Evolutionary conservation across 139 green algal species (phyloP).

Genomic region (Chlorella sp.): DNA sequence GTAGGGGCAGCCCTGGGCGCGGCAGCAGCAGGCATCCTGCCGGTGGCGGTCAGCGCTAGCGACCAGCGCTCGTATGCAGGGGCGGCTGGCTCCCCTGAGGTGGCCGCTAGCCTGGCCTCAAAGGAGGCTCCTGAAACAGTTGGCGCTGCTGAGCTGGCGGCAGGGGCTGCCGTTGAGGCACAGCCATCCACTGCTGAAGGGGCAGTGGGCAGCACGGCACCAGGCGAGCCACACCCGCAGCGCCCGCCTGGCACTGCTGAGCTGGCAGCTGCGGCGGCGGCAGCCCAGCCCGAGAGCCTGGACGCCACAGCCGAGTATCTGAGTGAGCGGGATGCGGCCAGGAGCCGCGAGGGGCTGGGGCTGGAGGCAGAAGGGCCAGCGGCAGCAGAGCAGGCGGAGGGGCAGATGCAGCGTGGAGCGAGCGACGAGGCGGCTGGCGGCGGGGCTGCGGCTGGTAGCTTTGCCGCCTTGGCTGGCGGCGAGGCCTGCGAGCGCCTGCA

Average conservation of each 20-base stretch:
- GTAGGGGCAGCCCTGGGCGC: background rate
- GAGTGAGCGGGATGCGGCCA: background rate
- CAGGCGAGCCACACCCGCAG: too few species aligned
- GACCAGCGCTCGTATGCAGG: background rate
- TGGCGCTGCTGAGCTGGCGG: background rate
- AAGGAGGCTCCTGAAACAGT: slow-evolving; percentile 14
- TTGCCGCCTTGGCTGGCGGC: too few species aligned
- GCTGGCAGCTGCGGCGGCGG: background rate
- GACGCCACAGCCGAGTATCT: slow-evolving; percentile 13
- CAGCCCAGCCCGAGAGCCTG: slow-evolving; percentile 15
- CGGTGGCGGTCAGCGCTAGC: background rate
- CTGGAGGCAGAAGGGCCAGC: background rate
- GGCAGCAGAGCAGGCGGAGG: background rate
- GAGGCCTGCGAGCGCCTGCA: too few species aligned
- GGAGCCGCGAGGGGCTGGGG: background rate
- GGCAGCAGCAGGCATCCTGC: background rate
- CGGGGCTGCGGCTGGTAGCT: too few species aligned
- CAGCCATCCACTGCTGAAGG: background rate
- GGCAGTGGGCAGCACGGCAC: background rate
- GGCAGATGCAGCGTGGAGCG: too few species aligned
- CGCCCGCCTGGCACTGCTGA: background rate
- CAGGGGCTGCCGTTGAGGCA: background rate
- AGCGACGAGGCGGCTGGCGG: too few species aligned
- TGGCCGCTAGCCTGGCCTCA: slow-evolving; percentile 22
- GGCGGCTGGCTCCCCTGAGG: background rate